Evolutionary conservation across 805 yeast species (phyloP).

Genomic region (Ogataea nitratoaversa): DNA sequence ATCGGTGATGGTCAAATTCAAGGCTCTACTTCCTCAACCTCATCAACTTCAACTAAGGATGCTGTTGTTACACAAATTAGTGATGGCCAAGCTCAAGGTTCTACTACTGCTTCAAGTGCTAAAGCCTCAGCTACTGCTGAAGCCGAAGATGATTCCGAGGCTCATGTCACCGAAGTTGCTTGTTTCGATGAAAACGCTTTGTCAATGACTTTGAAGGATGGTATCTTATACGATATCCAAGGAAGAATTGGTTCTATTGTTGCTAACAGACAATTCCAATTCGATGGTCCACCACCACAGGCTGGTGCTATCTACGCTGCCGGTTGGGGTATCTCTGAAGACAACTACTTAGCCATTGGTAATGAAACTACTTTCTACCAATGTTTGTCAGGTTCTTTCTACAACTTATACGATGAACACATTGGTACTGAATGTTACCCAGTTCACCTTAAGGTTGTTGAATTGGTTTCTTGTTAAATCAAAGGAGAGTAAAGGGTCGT

Average conservation of each 20-base stretch:
- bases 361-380: conserved; percentile 44
- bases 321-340: conserved; percentile 45
- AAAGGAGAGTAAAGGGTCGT: background rate
- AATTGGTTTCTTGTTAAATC: conserved; percentile 34
- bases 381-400: conserved; percentile 53
- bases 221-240: conserved; percentile 41
- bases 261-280: conserved; percentile 62
- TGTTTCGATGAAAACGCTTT: conserved; percentile 37
- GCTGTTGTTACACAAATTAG: conserved; percentile 41
- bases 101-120: conserved; percentile 30
- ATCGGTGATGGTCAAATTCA: conserved; percentile 60
- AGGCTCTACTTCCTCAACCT: conserved; percentile 41
- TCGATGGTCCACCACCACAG: conserved; percentile 64
- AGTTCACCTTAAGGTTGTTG: conserved; percentile 41
- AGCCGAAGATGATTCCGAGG: conserved; percentile 24
- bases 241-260: conserved; percentile 58
- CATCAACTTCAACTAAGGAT: conserved; percentile 21
- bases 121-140: conserved; percentile 12
- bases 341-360: conserved; percentile 48
- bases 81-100: conserved; percentile 48
- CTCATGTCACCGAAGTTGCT: conserved; percentile 24
- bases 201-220: conserved; percentile 38
- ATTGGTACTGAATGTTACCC: conserved; percentile 44
- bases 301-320: conserved; percentile 52
- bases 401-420: conserved; percentile 51